phyloP scores from a whole-genome alignment of 768 basidiomycete genomes.

The Cytidiella melzeri region DNA sequence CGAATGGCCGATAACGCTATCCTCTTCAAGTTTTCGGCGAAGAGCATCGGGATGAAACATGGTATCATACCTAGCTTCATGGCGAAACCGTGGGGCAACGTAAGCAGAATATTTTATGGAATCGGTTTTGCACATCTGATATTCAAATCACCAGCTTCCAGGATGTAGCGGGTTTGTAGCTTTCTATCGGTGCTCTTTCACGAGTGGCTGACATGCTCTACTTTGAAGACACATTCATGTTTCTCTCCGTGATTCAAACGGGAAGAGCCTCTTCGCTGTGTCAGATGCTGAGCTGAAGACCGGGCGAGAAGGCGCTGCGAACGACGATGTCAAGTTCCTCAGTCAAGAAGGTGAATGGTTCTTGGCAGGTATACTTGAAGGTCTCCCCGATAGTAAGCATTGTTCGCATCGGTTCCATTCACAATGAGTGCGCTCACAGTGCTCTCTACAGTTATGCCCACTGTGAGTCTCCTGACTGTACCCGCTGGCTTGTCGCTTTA shows the following conservation, averaged over 20 bases:
- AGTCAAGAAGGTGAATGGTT: constrained; percentile 86
- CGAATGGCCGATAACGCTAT: constrained; percentile 90
- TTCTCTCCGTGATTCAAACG: constrained; percentile 63
- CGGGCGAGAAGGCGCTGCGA: constrained; percentile 66
- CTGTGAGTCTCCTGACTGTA: constrained; percentile 39
- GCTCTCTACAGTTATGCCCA: constrained; percentile 58
- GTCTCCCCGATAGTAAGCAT: constrained; percentile 76
- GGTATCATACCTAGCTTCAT: constrained; percentile 94
- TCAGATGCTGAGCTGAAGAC: constrained; percentile 49
- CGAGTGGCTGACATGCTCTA: neutral
- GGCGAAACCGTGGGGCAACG: constrained; percentile 95
- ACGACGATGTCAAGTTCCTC: constrained; percentile 78
- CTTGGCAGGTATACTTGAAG: constrained; percentile 88
- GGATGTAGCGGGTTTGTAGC: constrained; percentile 82
- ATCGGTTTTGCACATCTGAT: neutral
- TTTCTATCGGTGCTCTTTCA: neutral
- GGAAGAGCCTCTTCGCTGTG: constrained; percentile 77
- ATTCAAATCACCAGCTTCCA: constrained; percentile 53
- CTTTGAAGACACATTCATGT: constrained; percentile 82
- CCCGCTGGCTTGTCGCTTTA: neutral
- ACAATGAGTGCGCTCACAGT: neutral
- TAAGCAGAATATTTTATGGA: constrained; percentile 39
- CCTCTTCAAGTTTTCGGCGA: constrained; percentile 88
- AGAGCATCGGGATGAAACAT: constrained; percentile 86
- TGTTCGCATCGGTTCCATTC: neutral